A percentile compares a stretch with the other conserved stretches of the same genome.
phyloP scores from a whole-genome alignment of 257 asterid species.

The Thymus mandschuricus region DNA sequence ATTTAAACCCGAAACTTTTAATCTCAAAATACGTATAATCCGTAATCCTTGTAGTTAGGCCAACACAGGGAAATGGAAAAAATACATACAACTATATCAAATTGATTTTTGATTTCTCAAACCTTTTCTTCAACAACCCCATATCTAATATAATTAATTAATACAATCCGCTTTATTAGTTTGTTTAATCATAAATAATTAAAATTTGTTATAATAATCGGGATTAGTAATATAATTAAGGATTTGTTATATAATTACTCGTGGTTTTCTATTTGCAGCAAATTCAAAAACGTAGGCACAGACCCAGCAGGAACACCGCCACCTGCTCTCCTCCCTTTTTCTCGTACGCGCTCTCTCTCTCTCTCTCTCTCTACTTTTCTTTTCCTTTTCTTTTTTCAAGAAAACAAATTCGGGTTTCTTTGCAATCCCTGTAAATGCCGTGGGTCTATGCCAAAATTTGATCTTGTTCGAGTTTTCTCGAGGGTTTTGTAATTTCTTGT shows the following conservation, averaged over 20 bases:
- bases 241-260: neutral
- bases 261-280: slow-evolving; percentile 27
- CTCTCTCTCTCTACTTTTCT: neutral
- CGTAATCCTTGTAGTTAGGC: no score
- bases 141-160: neutral
- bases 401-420: neutral
- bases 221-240: no score
- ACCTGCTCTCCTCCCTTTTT: slow-evolving; percentile 34
- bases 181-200: neutral
- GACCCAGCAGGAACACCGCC: slow-evolving; percentile 33
- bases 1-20: no score
- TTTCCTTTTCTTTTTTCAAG: neutral
- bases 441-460: slow-evolving; percentile 26
- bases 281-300: slow-evolving; percentile 35
- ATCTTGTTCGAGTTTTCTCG: slow-evolving; percentile 24
- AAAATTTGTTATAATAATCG: neutral
- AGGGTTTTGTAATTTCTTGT: slow-evolving; percentile 13
- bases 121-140: slow-evolving; percentile 20
- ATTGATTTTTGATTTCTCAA: slow-evolving; percentile 17
- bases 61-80: neutral
- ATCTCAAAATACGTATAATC: no score
- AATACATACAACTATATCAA: neutral
- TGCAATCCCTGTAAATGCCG: slow-evolving; percentile 14
- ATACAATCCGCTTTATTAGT: neutral
- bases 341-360: slow-evolving; percentile 27